Evolutionary conservation across 495 filamentous ascomycete species (phyloP), one percentile per base, ranked within the genome.

Genomic region (Pseudoneurospora amorphoporcata): DNA sequence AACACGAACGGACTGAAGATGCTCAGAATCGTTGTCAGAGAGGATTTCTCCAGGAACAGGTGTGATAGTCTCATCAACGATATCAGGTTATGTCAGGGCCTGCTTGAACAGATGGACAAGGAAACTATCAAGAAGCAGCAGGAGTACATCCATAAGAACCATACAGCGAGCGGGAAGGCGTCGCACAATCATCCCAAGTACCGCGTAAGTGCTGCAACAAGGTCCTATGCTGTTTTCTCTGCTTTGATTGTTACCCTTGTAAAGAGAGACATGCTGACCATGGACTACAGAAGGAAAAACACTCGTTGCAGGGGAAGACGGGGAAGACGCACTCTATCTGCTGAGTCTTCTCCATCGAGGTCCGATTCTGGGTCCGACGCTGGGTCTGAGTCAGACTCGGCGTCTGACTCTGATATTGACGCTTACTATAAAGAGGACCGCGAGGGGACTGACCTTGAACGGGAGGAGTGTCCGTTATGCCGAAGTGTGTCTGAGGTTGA

Each of bases 321-420:
- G 93, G 93, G 65, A 97, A 97, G 88, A 93, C 93, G 14, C 93
- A 96, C 79, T 90, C 88, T 41, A 84, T 94, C 71, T 97, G 93
- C 83, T 95, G 29, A 65, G 19, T 29, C 19, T 29, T 58, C 19
- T 58, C 19, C 47, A 4, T 58, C 47, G 47, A 58, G 47, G 47
- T 29, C 47, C 14, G 47, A 58, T 58, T 58, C 47, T 14, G 47
- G 19, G 19, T 58, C 47, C 29, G 47, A 58, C 9, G 47, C 47
- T 58, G 47, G 47, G 19, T 58, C 47, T 0, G 10, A 58, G 19
- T 58, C 29, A 29, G 45, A 53, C 45, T 23, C 43, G 1, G 45
- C 12, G 45, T 29, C 0, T 58, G 47, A 19, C 10, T 58, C 47
- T 12, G 9, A 12, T 3, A 23, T 23, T 29, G 45, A 23, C 19